Evolutionary conservation across 2,329 filamentous ascomycete species (phyloP), one percentile per base, ranked within the genome.

Genomic region (Penicillium sp.): DNA sequence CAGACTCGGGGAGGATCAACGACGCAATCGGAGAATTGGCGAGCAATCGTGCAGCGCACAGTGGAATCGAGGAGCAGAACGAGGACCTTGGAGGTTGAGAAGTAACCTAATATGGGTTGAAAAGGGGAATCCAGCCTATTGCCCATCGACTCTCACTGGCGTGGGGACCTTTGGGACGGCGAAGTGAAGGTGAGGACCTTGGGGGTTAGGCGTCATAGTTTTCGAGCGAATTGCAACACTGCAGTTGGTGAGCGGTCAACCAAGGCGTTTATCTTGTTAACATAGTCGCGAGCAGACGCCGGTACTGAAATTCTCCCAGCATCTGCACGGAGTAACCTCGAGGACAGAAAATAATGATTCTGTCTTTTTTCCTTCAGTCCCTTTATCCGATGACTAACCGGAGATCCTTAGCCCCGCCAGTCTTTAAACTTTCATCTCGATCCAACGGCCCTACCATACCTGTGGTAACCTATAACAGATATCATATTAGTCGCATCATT

Each of bases 171-270:
- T 61, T 39, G 55, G 59, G 55, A 62, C 54, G 54, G 16, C 43
- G 54, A 60, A 57, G 44, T 31, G 35, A 46, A 50, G 53, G 57
- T 62, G 67, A 61, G 70, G 69, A 74, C 71, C 72, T 73, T 74
- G 72, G 63, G 67, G 68, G 66, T 63, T 56, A 65, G 54, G 57
- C 64, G 62, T 65, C 60, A 68, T 64, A 42, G 50, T 57, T 50
- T 50, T 50, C 48, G 35, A 54, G 45, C 61, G 58, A 65, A 66
- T 65, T 31, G 54, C 25, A 50, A 25, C 31, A 25, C 37, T 23
- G 42, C 26, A 14, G 58, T 65, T 63, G 57, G 23, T 35, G 54
- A 65, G 53, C 60, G 56, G 55, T 60, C 56, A 59, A 31, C 35
- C 16, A 47, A 16, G 13, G 13, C n/a, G 7, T 47, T 44, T 26